Conservation (phyloP, 2,329 filamentous ascomycete genomes). For the Rutstroemia sydowiana region DNA sequence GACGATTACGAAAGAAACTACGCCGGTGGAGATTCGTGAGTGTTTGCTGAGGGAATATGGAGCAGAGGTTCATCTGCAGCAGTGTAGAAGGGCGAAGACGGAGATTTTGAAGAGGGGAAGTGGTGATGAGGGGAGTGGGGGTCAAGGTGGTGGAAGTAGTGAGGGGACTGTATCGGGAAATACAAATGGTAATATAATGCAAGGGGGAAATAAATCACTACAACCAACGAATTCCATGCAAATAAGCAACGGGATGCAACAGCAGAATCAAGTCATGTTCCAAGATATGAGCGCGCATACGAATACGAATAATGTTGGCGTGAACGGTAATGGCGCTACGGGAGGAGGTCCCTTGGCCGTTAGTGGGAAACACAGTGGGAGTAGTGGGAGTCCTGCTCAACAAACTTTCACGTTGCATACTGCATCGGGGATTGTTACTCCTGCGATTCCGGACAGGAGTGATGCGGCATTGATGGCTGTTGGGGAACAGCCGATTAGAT, state of each 20-base stretch:
- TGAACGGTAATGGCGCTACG: background rate
- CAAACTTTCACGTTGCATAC: conserved; percentile 24
- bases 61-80: conserved; percentile 29
- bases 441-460: conserved; percentile 18
- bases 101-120: conserved; percentile 27
- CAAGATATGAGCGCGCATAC: conserved; percentile 12
- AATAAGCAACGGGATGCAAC: background rate
- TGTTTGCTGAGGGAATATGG: conserved; percentile 38
- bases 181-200: background rate
- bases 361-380: background rate
- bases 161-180: conserved; percentile 7
- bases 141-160: conserved; percentile 12
- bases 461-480: conserved; percentile 20
- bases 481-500: conserved; percentile 25
- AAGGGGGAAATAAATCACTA: background rate
- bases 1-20: conserved; percentile 49
- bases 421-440: conserved; percentile 23
- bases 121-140: conserved; percentile 5
- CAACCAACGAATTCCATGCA: too few relatives aligned
- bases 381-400: conserved; percentile 4
- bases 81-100: conserved; percentile 29
- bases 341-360: background rate
- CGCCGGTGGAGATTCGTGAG: conserved; percentile 52
- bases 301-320: background rate
- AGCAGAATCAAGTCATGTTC: conserved; percentile 4